Evolutionary conservation across 169 alveolate genomes (phyloP).

Genomic region (Cyclospora cayetanensis): DNA sequence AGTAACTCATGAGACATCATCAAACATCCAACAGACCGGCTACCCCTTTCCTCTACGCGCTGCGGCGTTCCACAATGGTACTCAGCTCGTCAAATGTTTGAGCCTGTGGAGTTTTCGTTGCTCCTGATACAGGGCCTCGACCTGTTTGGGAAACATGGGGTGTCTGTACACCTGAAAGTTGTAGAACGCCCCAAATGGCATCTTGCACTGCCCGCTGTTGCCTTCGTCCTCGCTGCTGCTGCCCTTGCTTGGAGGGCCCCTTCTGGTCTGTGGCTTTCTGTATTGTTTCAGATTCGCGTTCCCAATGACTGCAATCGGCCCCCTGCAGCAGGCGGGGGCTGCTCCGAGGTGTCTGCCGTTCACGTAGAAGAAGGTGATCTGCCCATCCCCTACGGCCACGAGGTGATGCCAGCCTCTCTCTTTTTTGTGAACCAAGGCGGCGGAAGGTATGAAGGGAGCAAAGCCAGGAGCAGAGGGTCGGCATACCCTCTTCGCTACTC

Average conservation of each 20-base stretch:
- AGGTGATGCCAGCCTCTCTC: conserved; percentile 30
- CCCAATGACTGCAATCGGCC: conserved; percentile 27
- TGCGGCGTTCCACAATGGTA: neutral
- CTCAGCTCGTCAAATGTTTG: neutral
- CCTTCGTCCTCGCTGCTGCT: conserved; percentile 11
- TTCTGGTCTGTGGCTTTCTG: neutral
- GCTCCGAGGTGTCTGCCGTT: neutral
- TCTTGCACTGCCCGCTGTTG: neutral
- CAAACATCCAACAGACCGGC: too few relatives aligned
- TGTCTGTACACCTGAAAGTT: conserved; percentile 34
- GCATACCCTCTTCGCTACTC: neutral
- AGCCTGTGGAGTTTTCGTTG: neutral
- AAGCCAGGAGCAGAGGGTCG: neutral
- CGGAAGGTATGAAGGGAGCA: conserved; percentile 3
- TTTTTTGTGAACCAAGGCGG: neutral
- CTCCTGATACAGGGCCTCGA: neutral
- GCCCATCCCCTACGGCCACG: neutral
- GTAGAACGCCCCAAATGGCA: conserved; percentile 19
- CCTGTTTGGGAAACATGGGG: conserved; percentile 37
- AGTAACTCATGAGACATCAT: too few relatives aligned
- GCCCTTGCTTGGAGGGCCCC: neutral
- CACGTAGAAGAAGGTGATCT: neutral
- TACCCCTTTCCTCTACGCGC: too few relatives aligned
- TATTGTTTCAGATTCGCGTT: neutral
- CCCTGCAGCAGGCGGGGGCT: conserved; percentile 30